These are phyloP conservation scores for Acaromyces ingoldii DNA, from an alignment of 1,284 basidiomycete genomes.

Conservation along the genomic window DNA sequence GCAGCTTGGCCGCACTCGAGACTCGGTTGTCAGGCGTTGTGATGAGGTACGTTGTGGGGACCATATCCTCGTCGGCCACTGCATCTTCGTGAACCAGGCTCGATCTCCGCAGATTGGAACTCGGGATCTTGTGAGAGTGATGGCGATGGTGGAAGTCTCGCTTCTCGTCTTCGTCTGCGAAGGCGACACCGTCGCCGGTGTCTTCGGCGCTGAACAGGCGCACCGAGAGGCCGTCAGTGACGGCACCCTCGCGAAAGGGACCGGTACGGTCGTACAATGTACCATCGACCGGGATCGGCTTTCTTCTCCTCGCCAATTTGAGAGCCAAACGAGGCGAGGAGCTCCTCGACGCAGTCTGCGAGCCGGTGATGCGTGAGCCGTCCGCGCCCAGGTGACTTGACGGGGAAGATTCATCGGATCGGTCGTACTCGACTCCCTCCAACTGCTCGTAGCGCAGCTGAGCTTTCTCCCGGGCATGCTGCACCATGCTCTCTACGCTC, in stretches of 20 bases:
- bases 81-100: background rate
- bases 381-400: background rate
- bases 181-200: background rate
- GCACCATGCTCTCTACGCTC: background rate
- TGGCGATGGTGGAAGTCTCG: background rate
- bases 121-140: conserved; percentile 9
- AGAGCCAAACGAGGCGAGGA: conserved; percentile 24
- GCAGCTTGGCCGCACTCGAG: conserved; percentile 45
- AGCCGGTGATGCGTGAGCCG: background rate
- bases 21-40: conserved; percentile 50
- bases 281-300: conserved; percentile 40
- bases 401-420: too few relatives aligned
- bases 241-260: conserved; percentile 43
- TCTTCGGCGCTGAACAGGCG: conserved; percentile 34
- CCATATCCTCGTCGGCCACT: conserved; percentile 6
- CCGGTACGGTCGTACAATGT: conserved; percentile 47
- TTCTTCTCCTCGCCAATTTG: conserved; percentile 26
- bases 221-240: conserved; percentile 45
- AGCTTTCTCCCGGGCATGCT: too few relatives aligned
- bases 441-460: too few relatives aligned
- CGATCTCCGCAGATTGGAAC: too few relatives aligned
- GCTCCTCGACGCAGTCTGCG: too few relatives aligned
- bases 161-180: background rate
- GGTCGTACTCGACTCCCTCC: too few relatives aligned
- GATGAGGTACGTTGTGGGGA: conserved; percentile 34